These are phyloP conservation scores for Globisporangium lucens DNA, from an alignment of 352 stramenopile species.

Conservation along the genomic window DNA sequence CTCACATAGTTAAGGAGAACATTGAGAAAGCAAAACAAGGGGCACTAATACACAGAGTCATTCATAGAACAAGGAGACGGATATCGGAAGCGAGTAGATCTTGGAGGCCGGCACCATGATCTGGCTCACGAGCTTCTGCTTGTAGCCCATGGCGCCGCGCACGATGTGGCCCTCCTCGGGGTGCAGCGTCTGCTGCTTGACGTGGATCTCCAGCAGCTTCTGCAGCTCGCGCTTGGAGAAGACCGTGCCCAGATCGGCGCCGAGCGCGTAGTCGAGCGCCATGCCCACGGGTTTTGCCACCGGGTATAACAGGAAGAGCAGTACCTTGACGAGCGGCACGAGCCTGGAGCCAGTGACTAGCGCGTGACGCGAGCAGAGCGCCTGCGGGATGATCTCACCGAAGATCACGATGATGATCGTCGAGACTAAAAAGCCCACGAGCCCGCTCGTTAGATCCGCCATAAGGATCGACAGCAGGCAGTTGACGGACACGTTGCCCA, in stretches of 20 bases:
- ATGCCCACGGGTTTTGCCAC: conserved; percentile 90
- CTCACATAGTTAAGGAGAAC: conserved; percentile 9
- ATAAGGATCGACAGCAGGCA: conserved; percentile 97
- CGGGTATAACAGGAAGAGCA: conserved; percentile 91
- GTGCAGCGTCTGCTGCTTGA: conserved; percentile 89
- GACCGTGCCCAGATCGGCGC: conserved; percentile 93
- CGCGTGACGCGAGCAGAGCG: conserved; percentile 92
- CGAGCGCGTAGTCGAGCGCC: conserved; percentile 90
- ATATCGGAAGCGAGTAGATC: conserved; percentile 77
- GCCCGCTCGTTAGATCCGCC: conserved; percentile 84
- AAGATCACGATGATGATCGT: conserved; percentile 95
- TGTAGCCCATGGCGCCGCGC: conserved; percentile 80
- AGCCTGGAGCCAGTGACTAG: conserved; percentile 64
- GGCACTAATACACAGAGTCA: neutral
- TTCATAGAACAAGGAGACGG: conserved; percentile 23
- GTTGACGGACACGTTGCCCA: conserved; percentile 98
- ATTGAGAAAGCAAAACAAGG: neutral
- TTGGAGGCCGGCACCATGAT: conserved; percentile 92
- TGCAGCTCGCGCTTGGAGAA: conserved; percentile 93
- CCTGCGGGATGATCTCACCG: conserved; percentile 92
- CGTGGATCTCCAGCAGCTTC: conserved; percentile 97
- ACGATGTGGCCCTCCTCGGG: conserved; percentile 95
- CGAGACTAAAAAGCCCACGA: conserved; percentile 93
- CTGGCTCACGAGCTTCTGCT: conserved; percentile 74
- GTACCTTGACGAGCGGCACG: conserved; percentile 91